Percentiles rank a stretch among this genome's conserved stretches.
Conservation (phyloP, 2,329 filamentous ascomycete species). For the Pseudogymnoascus destructans region DNA sequence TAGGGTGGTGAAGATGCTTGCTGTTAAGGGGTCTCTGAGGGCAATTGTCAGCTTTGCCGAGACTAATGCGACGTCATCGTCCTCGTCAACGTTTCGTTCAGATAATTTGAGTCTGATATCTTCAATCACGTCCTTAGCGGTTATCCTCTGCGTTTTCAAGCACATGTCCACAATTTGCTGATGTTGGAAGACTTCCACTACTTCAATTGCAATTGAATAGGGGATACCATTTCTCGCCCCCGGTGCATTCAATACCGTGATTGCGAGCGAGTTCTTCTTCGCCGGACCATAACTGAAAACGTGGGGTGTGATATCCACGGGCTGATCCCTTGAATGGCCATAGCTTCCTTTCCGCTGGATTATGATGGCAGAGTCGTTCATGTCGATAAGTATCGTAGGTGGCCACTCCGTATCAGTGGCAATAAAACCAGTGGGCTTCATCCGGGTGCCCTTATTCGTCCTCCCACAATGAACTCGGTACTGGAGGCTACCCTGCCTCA, state of each 20-base stretch:
- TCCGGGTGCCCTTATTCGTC: slow-evolving; percentile 19
- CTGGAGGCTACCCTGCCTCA: slow-evolving; percentile 39
- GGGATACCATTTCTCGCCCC: slow-evolving; percentile 27
- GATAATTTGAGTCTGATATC: slow-evolving; percentile 43
- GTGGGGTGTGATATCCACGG: slow-evolving; percentile 56
- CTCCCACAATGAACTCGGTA: slow-evolving; percentile 58
- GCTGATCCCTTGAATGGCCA: slow-evolving; percentile 49
- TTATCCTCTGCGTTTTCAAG: slow-evolving; percentile 29
- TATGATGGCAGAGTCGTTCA: slow-evolving; percentile 49
- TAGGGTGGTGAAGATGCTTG: slow-evolving; percentile 53
- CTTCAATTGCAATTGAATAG: slow-evolving; percentile 59
- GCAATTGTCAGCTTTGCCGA: slow-evolving; percentile 46
- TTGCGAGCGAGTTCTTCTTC: slow-evolving; percentile 41
- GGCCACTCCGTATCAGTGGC: slow-evolving; percentile 58
- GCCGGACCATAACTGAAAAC: slow-evolving; percentile 19
- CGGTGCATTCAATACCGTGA: slow-evolving; percentile 31
- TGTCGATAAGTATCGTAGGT: slow-evolving; percentile 48
- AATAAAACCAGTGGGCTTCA: slow-evolving; percentile 41
- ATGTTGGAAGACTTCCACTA: slow-evolving; percentile 44
- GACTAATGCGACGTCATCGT: slow-evolving; percentile 52
- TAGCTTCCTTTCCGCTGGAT: slow-evolving; percentile 57
- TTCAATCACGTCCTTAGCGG: slow-evolving; percentile 37
- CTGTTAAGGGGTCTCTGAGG: slow-evolving; percentile 54
- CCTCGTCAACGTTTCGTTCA: slow-evolving; percentile 29
- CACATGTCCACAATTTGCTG: slow-evolving; percentile 31